Percentiles rank a stretch among this genome's conserved stretches.
These are phyloP conservation scores for Chiua virens DNA, from an alignment of 768 basidiomycete species.

Conservation along the genomic window DNA sequence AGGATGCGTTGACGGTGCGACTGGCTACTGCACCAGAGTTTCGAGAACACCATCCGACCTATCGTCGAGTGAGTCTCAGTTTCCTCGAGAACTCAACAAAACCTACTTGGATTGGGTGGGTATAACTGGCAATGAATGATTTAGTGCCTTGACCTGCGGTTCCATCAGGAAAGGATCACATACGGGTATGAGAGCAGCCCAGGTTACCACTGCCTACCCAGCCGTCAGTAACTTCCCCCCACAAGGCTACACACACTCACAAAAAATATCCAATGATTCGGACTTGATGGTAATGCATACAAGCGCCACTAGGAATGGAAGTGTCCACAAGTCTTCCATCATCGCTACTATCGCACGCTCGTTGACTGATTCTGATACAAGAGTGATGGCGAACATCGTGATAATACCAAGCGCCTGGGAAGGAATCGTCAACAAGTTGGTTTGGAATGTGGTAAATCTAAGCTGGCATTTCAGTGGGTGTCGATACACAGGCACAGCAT, in stretches of 20 bases:
- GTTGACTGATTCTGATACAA: conserved; percentile 52
- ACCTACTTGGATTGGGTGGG: conserved; percentile 49
- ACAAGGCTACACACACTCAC: conserved; percentile 29
- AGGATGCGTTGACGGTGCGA: conserved; percentile 56
- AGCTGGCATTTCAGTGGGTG: background rate
- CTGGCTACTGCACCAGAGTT: conserved; percentile 61
- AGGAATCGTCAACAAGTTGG: conserved; percentile 63
- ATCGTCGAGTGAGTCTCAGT: background rate
- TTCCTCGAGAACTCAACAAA: no score
- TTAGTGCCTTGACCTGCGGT: background rate
- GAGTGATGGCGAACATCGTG: conserved; percentile 49
- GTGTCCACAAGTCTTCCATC: conserved; percentile 55
- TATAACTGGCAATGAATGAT: conserved; percentile 33
- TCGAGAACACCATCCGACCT: conserved; percentile 59
- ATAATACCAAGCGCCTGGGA: conserved; percentile 50
- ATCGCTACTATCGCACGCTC: conserved; percentile 56
- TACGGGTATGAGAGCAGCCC: conserved; percentile 48
- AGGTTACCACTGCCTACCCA: conserved; percentile 40
- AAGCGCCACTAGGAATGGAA: conserved; percentile 62
- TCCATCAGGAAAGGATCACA: background rate
- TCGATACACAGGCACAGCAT: background rate
- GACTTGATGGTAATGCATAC: conserved; percentile 45
- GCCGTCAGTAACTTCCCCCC: background rate
- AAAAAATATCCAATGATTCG: conserved; percentile 55
- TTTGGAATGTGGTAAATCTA: conserved; percentile 59